Percentiles rank a stretch among this genome's conserved stretches.
These are phyloP conservation scores for Pythium dissimile DNA, from an alignment of 352 stramenopile genomes.

Conservation along the genomic window DNA sequence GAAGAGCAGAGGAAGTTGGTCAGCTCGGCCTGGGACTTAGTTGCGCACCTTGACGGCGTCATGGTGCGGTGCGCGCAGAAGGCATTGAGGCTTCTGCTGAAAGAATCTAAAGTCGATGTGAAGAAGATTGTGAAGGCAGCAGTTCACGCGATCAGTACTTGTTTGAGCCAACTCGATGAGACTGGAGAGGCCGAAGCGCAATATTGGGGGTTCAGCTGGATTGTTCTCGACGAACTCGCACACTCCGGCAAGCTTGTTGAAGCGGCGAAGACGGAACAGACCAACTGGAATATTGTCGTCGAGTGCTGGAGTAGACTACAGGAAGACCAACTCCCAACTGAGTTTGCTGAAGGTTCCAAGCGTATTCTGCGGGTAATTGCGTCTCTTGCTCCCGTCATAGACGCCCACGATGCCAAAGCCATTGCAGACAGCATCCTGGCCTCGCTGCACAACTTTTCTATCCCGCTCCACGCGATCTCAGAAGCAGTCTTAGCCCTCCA, in stretches of 20 bases:
- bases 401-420: constrained; percentile 66
- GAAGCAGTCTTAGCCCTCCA: constrained; percentile 71
- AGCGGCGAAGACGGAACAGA: constrained; percentile 44
- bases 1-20: constrained; percentile 23
- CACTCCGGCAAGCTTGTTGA: constrained; percentile 57
- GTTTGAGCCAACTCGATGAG: constrained; percentile 34
- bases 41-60: constrained; percentile 71
- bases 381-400: constrained; percentile 65
- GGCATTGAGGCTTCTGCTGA: constrained; percentile 61
- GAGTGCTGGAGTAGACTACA: constrained; percentile 81
- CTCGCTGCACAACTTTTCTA: constrained; percentile 71
- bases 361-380: constrained; percentile 82
- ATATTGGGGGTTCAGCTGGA: constrained; percentile 84
- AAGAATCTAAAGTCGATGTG: constrained; percentile 54
- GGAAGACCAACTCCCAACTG: constrained; percentile 51
- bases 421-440: constrained; percentile 72
- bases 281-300: constrained; percentile 68
- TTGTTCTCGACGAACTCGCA: constrained; percentile 76
- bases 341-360: constrained; percentile 76
- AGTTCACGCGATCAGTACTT: constrained; percentile 63
- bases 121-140: constrained; percentile 53
- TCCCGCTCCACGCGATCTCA: constrained; percentile 73
- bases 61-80: constrained; percentile 78
- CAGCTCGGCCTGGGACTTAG: constrained; percentile 55
- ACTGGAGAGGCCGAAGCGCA: constrained; percentile 33